Evolutionary conservation across 2,329 filamentous ascomycete genomes (phyloP).

Genomic region (Pseudopithomyces chartarum): DNA sequence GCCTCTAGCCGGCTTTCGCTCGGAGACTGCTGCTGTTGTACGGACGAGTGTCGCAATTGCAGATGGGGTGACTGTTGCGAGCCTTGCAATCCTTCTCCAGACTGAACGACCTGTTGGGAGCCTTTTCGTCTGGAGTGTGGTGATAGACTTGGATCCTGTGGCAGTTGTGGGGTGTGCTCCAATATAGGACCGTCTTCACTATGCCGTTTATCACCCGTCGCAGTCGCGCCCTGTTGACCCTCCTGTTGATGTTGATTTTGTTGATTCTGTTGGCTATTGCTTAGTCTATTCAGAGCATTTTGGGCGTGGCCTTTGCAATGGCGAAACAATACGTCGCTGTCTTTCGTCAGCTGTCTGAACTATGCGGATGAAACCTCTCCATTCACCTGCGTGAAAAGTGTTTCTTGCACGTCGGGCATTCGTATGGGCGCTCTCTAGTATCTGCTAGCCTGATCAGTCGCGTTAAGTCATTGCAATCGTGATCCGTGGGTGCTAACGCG

Average conservation of each 20-base stretch:
- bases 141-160: conserved; percentile 32
- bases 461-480: conserved; percentile 4
- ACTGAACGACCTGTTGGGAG: conserved; percentile 28
- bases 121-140: conserved; percentile 30
- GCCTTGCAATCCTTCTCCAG: conserved; percentile 20
- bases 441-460: conserved; percentile 45
- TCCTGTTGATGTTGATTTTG: conserved; percentile 30
- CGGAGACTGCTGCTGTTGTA: conserved; percentile 29
- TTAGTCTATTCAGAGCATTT: conserved; percentile 44
- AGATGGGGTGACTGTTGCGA: conserved; percentile 23
- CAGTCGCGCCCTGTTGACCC: conserved; percentile 20
- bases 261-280: conserved; percentile 34
- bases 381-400: conserved; percentile 59
- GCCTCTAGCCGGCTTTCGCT: conserved; percentile 43
- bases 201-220: conserved; percentile 25
- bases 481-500: conserved; percentile 49
- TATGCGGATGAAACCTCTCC: conserved; percentile 11
- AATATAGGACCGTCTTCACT: conserved; percentile 24
- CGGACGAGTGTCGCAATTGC: conserved; percentile 18
- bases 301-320: conserved; percentile 58
- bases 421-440: conserved; percentile 60
- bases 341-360: conserved; percentile 22
- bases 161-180: conserved; percentile 24
- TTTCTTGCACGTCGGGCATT: conserved; percentile 60
- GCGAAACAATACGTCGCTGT: conserved; percentile 56